These are phyloP conservation scores for Carpinus fangiana DNA, from an alignment of 306 rosid genomes.

Conservation along the genomic window DNA sequence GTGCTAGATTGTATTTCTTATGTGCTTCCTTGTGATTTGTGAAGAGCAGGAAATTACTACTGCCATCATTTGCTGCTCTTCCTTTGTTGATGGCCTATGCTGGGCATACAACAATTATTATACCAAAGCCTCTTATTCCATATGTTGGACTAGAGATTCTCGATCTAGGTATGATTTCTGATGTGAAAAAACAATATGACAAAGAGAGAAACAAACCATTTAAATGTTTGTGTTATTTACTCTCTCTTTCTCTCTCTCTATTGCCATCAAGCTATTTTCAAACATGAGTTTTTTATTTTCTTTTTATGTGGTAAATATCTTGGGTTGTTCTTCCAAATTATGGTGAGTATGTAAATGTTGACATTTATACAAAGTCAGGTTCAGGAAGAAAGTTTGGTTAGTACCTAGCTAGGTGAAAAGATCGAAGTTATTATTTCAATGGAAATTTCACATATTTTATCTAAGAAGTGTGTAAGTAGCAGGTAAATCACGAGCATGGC, in stretches of 20 bases:
- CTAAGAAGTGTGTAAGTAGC: background rate
- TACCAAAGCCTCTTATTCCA: constrained; percentile 89
- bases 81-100: constrained; percentile 99
- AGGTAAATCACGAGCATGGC: background rate
- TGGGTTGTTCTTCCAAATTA: background rate
- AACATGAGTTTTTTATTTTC: background rate
- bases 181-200: background rate
- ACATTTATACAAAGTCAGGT: background rate
- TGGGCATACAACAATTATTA: constrained; percentile 93
- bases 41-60: constrained; percentile 78
- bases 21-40: constrained; percentile 32
- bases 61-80: constrained; percentile 93
- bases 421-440: no score
- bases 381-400: background rate
- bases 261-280: background rate
- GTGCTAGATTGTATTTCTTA: constrained; percentile 18
- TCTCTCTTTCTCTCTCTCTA: background rate
- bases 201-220: background rate
- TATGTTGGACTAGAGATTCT: constrained; percentile 68
- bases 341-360: background rate
- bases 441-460: background rate
- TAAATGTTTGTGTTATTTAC: background rate
- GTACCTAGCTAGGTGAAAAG: background rate
- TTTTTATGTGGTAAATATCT: background rate
- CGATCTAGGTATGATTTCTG: constrained; percentile 73